phyloP scores from a whole-genome alignment of 257 asterid genomes.

The Anisodus acutangulus region DNA sequence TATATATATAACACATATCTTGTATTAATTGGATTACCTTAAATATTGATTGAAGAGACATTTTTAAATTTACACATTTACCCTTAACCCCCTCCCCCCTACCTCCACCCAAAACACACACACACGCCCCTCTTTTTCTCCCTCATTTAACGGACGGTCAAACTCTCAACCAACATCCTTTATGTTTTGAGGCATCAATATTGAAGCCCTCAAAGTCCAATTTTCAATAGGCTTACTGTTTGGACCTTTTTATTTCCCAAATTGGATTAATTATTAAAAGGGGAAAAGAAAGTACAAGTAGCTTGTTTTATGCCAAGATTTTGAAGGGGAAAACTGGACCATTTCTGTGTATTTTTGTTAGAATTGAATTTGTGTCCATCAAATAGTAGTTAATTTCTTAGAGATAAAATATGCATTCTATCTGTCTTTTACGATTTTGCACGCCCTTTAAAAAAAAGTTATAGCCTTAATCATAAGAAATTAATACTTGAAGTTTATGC shows the following conservation, averaged over 20 bases:
- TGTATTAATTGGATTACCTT: background rate
- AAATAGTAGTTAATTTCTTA: too few relatives aligned
- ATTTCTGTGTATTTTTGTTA: too few relatives aligned
- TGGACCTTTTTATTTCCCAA: background rate
- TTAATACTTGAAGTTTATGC: too few relatives aligned
- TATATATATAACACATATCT: background rate
- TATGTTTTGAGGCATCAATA: slow-evolving; percentile 23
- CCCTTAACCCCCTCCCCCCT: background rate
- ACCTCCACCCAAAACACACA: background rate
- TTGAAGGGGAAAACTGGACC: too few relatives aligned
- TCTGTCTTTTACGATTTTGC: too few relatives aligned
- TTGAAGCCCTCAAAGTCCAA: slow-evolving; percentile 1
- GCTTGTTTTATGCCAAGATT: background rate
- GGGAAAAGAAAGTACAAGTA: background rate
- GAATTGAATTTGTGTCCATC: background rate
- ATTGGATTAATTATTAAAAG: background rate
- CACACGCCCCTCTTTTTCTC: background rate
- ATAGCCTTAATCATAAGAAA: too few relatives aligned
- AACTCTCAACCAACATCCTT: slow-evolving; percentile 45
- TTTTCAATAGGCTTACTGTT: background rate
- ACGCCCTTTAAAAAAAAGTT: too few relatives aligned
- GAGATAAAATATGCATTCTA: too few relatives aligned
- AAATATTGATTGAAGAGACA: background rate
- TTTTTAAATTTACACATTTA: background rate
- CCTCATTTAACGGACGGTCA: slow-evolving; percentile 39